phyloP scores from a whole-genome alignment of 2,329 filamentous ascomycete species.

The Sporothrix globosa region DNA sequence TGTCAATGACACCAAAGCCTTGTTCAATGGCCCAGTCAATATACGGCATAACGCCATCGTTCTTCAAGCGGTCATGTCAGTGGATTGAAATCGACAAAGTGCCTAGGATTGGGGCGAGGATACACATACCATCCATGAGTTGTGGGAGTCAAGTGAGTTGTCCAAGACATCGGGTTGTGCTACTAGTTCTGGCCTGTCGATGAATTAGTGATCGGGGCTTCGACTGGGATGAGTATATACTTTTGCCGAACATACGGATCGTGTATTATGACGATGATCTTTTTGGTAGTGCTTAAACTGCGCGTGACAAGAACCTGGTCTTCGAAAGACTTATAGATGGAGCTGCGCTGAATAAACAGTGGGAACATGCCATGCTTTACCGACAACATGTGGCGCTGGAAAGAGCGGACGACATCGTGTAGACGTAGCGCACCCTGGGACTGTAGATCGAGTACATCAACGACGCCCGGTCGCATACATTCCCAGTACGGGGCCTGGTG shows the following conservation, averaged over 20 bases:
- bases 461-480: conserved; percentile 74
- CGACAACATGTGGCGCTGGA: conserved; percentile 72
- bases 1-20: conserved; percentile 82
- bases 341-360: conserved; percentile 75
- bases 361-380: conserved; percentile 77
- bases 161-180: conserved; percentile 70
- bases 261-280: conserved; percentile 83
- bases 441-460: conserved; percentile 57
- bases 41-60: conserved; percentile 79
- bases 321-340: conserved; percentile 75
- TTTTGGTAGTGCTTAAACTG: conserved; percentile 66
- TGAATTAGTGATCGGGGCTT: conserved; percentile 28
- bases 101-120: neutral
- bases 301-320: conserved; percentile 84
- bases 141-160: conserved; percentile 76
- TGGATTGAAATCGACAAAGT: neutral
- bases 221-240: too few species aligned
- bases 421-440: conserved; percentile 64
- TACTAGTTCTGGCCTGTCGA: conserved; percentile 66
- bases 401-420: conserved; percentile 77
- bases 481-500: conserved; percentile 77
- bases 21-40: conserved; percentile 80
- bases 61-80: conserved; percentile 53
- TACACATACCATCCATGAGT: conserved; percentile 77
- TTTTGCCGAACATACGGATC: conserved; percentile 67